These are phyloP conservation scores for Pyrenophora seminiperda DNA, from an alignment of 2,329 filamentous ascomycete genomes.

Conservation along the genomic window DNA sequence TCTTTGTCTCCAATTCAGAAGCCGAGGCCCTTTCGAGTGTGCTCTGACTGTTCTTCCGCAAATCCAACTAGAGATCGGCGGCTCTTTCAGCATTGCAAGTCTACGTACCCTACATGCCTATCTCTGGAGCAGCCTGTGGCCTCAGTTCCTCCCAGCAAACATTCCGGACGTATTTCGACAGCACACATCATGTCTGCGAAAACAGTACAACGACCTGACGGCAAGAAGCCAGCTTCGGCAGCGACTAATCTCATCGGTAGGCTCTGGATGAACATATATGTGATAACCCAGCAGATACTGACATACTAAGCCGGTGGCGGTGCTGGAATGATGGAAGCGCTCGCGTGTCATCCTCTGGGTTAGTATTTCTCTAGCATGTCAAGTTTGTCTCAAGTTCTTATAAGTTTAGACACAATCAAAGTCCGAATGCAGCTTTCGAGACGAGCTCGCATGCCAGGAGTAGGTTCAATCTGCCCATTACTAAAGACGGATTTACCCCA, in stretches of 20 bases:
- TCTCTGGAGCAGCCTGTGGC: not conserved
- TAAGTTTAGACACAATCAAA: slow-evolving; percentile 86
- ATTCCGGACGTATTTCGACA: slow-evolving; percentile 4
- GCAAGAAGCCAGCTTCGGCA: slow-evolving; percentile 80
- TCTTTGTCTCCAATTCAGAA: too few relatives aligned
- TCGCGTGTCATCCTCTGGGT: slow-evolving; percentile 93
- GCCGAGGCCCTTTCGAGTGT: too few relatives aligned
- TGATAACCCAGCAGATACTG: slow-evolving; percentile 12
- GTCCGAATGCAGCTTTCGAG: slow-evolving; percentile 98
- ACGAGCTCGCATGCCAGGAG: slow-evolving; percentile 79
- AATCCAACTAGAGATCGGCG: not conserved
- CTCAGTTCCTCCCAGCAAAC: not conserved
- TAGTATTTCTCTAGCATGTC: slow-evolving; percentile 38
- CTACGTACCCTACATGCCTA: slow-evolving; percentile 3
- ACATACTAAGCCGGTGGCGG: slow-evolving; percentile 79
- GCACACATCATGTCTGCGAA: slow-evolving; percentile 62
- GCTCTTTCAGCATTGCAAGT: not conserved
- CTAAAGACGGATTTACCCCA: not conserved
- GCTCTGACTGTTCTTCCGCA: not conserved
- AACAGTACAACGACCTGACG: slow-evolving; percentile 59
- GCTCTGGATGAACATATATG: slow-evolving; percentile 31
- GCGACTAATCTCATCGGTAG: slow-evolving; percentile 90
- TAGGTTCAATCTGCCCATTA: slow-evolving; percentile 50
- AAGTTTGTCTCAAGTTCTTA: slow-evolving; percentile 18
- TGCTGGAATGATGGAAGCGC: slow-evolving; percentile 99